Evolutionary conservation across 495 filamentous ascomycete species (phyloP), one percentile per base, ranked within the genome.

Genomic region (Darksidea phi): DNA sequence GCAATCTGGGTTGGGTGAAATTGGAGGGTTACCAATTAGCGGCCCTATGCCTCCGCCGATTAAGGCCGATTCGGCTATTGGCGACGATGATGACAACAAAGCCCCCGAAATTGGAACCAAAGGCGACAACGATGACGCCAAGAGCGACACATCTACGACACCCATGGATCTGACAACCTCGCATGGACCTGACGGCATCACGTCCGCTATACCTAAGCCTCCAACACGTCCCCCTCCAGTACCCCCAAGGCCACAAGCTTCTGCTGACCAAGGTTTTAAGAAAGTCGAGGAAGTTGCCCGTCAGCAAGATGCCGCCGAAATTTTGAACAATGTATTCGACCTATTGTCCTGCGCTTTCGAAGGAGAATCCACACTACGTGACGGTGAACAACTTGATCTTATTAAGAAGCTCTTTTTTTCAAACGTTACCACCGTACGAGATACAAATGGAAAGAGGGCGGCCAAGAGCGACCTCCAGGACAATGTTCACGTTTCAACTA

Each of bases 231-330:
- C 67, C 7, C 67, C 67, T 41, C 68, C 68, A 18, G 55, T 70
- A 17, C 68, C 68, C 23, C 68, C 68, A 20, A 45, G 68, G 15
- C 65, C 68, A 18, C 54, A 66, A 24, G 13, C 59, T 6, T 34
- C 48, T 6, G 24, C 32, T 10, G 45, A 43, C 6, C 32, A 47
- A 4, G 49, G 37, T 11, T 42, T 67, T 34, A 67, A 43, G 34
- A 48, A 20, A 26, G 50, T 65, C 17, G 83, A 86, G 71, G 78
- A 84, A 65, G 80, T 81, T 18, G 80, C 84, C 23, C 83, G 92
- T 69, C 93, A 77, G 57, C 75, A 97, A 76, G 94, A 98, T 76
- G 94, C 96, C 6, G 91, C 88, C 10, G 94, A 98, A 72, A 92
- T 96, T 37, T 92, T 96, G 71, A 90, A 90, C 38, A 92, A 94